Evolutionary conservation across 2,329 filamentous ascomycete species (phyloP).

Genomic region (Cucurbitaria berberidis): DNA sequence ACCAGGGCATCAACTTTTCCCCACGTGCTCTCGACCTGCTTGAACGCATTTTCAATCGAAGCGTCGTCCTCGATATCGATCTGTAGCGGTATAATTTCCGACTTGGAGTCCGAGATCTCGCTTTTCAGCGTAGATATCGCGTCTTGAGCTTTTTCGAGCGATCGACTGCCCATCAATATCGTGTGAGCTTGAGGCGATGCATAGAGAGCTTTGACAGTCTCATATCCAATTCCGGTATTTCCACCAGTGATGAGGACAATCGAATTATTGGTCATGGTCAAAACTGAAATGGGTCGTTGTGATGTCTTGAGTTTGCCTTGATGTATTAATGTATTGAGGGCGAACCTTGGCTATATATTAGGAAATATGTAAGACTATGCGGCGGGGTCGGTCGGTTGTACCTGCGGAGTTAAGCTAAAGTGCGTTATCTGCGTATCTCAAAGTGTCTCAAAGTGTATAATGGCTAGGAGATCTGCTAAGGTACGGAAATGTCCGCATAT

Average conservation of each 20-base stretch:
- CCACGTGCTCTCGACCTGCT: slow-evolving; percentile 51
- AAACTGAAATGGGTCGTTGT: background rate
- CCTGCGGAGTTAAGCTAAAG: background rate
- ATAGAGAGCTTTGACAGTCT: slow-evolving; percentile 62
- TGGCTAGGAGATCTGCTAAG: background rate
- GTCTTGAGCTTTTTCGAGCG: slow-evolving; percentile 57
- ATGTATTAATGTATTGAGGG: background rate
- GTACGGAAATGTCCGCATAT: background rate
- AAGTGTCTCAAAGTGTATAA: background rate
- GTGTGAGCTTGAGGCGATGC: slow-evolving; percentile 56
- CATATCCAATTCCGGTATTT: slow-evolving; percentile 66
- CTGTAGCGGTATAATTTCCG: slow-evolving; percentile 55
- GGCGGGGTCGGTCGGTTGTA: too few relatives aligned
- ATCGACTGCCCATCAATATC: slow-evolving; percentile 64
- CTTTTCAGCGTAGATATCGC: slow-evolving; percentile 41
- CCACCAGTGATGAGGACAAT: slow-evolving; percentile 66
- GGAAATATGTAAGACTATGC: background rate
- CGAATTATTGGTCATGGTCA: slow-evolving; percentile 29
- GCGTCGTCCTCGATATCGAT: slow-evolving; percentile 62
- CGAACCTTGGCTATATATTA: background rate
- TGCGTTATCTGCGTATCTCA: background rate
- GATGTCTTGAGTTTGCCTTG: background rate
- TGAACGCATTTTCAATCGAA: slow-evolving; percentile 57
- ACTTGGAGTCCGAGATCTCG: slow-evolving; percentile 52
- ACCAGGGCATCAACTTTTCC: slow-evolving; percentile 60